phyloP scores from a whole-genome alignment of 805 yeast genomes.

The Kodamaea leandrae region DNA sequence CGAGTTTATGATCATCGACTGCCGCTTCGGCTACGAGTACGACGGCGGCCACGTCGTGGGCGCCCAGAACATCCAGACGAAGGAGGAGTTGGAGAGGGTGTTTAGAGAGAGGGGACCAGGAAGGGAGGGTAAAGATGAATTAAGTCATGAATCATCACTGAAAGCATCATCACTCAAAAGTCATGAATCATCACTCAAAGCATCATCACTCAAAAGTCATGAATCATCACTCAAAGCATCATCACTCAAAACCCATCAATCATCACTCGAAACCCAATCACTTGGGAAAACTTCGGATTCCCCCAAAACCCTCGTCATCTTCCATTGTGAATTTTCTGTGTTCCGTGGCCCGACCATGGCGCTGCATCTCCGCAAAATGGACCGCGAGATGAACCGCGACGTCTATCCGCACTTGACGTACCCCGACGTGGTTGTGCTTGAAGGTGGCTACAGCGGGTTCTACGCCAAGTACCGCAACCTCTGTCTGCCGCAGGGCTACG shows the following conservation, averaged over 20 bases:
- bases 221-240: no score
- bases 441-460: constrained; percentile 88
- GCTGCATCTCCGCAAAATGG: constrained; percentile 75
- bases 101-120: constrained; percentile 1
- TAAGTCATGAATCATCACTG: background rate
- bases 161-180: no score
- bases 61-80: constrained; percentile 74
- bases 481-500: constrained; percentile 76
- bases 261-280: background rate
- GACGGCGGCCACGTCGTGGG: constrained; percentile 88
- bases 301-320: constrained; percentile 55
- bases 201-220: no score
- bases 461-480: constrained; percentile 54
- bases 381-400: constrained; percentile 68
- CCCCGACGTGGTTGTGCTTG: constrained; percentile 85
- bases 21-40: constrained; percentile 90
- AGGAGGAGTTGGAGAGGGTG: constrained; percentile 58
- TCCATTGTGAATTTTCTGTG: constrained; percentile 93
- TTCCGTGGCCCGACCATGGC: constrained; percentile 96
- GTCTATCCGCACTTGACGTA: constrained; percentile 78
- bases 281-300: background rate
- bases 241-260: background rate
- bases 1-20: constrained; percentile 66
- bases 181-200: no score
- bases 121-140: background rate